These are phyloP conservation scores for Melampsora abietis-canadensis DNA, from an alignment of 1,284 basidiomycete species.

Conservation along the genomic window DNA sequence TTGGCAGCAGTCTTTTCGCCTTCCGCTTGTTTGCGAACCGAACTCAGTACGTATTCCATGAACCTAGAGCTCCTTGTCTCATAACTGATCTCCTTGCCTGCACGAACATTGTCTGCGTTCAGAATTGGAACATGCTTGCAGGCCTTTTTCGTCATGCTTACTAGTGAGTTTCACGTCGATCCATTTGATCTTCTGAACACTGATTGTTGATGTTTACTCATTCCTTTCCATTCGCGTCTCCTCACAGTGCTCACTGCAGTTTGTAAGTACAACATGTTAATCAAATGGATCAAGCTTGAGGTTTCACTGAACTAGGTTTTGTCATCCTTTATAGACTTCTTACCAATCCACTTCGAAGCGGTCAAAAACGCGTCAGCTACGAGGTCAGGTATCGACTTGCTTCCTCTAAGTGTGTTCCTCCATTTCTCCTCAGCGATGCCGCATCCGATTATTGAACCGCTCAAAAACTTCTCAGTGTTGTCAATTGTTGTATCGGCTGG, in stretches of 20 bases:
- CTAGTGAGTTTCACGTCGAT: not conserved
- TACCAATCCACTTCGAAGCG: not conserved
- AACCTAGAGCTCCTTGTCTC: no score
- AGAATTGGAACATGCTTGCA: not conserved
- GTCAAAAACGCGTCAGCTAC: not conserved
- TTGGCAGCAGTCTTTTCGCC: constrained; percentile 5
- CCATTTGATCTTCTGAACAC: not conserved
- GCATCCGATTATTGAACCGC: not conserved
- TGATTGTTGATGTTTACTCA: not conserved
- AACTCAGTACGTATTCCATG: not conserved
- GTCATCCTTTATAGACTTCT: not conserved
- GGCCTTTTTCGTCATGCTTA: constrained; percentile 3
- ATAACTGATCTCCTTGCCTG: no score
- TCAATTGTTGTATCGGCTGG: constrained; percentile 7
- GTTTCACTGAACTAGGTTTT: not conserved
- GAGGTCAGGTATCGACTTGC: not conserved
- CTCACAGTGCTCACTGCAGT: constrained; percentile 2
- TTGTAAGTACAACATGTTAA: not conserved
- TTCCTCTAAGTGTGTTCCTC: not conserved
- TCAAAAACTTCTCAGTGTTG: not conserved
- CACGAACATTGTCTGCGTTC: not conserved
- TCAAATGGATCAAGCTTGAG: not conserved
- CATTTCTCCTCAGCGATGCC: no score
- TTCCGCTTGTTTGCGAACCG: constrained; percentile 1
- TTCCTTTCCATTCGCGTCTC: not conserved